Evolutionary conservation across 495 filamentous ascomycete genomes (phyloP).

Genomic region (Lophium mytilinum): DNA sequence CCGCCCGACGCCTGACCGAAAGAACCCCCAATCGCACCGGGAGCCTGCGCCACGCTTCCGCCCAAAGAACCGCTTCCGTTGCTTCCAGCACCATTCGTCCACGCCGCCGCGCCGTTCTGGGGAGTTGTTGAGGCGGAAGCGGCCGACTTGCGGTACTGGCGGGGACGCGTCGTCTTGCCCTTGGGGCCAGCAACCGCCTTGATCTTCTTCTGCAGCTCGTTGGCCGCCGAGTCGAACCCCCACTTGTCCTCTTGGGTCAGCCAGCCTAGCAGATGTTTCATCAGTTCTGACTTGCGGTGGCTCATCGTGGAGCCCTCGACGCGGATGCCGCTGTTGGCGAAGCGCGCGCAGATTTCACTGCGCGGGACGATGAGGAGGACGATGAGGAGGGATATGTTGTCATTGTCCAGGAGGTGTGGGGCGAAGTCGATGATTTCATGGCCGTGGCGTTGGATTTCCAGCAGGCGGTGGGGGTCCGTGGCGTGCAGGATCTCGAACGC

Average conservation of each 20-base stretch:
- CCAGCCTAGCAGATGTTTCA: slow-evolving; percentile 20
- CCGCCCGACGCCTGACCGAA: no score
- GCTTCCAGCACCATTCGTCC: no score
- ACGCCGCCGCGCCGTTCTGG: no score
- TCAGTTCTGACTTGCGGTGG: slow-evolving; percentile 19
- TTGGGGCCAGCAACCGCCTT: background rate
- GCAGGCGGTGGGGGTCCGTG: slow-evolving; percentile 8
- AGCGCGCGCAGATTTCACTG: slow-evolving; percentile 15
- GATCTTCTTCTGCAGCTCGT: background rate
- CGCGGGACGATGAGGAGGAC: slow-evolving; percentile 22
- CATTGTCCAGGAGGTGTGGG: slow-evolving; percentile 23
- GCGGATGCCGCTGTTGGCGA: slow-evolving; percentile 20
- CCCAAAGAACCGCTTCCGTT: no score
- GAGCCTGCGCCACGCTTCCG: no score
- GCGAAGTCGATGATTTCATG: slow-evolving; percentile 19
- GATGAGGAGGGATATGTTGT: slow-evolving; percentile 21
- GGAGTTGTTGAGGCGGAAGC: no score
- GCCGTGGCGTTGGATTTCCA: slow-evolving; percentile 9
- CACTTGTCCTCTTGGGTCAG: background rate
- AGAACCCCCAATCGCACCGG: no score
- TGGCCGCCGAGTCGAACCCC: background rate
- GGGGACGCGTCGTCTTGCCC: no score
- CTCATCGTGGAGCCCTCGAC: slow-evolving; percentile 24
- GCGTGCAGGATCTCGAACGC: slow-evolving; percentile 11
- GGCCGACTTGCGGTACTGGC: no score